These are phyloP conservation scores for Trifolium repens DNA, from an alignment of 306 rosid genomes.

Conservation along the genomic window DNA sequence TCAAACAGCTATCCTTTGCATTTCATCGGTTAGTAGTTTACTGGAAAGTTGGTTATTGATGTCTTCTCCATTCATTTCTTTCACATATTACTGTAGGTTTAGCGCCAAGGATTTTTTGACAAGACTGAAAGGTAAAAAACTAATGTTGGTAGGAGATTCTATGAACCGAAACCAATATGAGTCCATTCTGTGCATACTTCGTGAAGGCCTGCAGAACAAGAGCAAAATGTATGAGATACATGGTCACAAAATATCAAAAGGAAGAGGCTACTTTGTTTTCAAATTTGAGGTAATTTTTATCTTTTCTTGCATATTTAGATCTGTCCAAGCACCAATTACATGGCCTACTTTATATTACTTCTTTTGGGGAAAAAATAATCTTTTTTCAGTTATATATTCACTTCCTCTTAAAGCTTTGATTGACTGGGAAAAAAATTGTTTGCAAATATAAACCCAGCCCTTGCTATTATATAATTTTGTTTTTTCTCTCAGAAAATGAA, in stretches of 20 bases:
- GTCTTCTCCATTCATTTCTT: constrained; percentile 41
- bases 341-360: neutral
- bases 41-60: constrained; percentile 30
- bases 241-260: constrained; percentile 88
- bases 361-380: neutral
- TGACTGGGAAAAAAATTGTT: constrained; percentile 20
- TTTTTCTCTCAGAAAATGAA: constrained; percentile 10
- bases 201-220: constrained; percentile 77
- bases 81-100: constrained; percentile 65
- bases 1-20: constrained; percentile 22
- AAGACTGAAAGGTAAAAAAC: constrained; percentile 76
- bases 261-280: constrained; percentile 84
- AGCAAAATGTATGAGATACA: constrained; percentile 83
- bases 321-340: constrained; percentile 8
- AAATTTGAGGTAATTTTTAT: constrained; percentile 67
- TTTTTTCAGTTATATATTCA: neutral
- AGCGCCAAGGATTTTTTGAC: constrained; percentile 86
- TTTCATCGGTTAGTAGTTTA: constrained; percentile 29
- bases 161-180: constrained; percentile 95
- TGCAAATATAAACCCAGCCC: neutral
- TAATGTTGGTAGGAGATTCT: constrained; percentile 95
- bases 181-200: constrained; percentile 85
- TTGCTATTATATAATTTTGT: constrained; percentile 14
- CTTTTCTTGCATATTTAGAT: constrained; percentile 21
- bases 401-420: constrained; percentile 22